A percentile compares a stretch with the other conserved stretches of the same genome.
Evolutionary conservation across 192 early-diverging fungal genomes (phyloP).

Genomic region (Umbelopsis vinacea): DNA sequence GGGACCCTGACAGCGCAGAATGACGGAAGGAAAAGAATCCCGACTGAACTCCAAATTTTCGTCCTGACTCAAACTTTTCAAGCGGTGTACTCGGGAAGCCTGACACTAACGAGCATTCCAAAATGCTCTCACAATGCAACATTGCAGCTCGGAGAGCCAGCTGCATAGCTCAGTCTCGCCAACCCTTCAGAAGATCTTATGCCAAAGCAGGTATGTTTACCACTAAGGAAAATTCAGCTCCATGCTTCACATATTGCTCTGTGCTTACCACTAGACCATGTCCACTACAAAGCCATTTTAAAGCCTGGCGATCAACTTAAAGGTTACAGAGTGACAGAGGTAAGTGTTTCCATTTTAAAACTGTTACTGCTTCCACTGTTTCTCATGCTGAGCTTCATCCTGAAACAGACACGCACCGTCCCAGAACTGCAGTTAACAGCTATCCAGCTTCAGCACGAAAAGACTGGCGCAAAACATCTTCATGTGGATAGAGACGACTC

Average conservation of each 20-base stretch:
- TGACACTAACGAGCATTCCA: neutral
- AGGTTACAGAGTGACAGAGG: conserved; percentile 20
- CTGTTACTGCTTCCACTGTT: neutral
- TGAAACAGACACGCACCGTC: conserved; percentile 57
- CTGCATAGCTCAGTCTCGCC: neutral
- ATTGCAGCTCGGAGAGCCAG: neutral
- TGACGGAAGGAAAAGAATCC: no score
- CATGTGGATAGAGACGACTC: conserved; percentile 85
- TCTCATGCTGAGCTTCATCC: neutral
- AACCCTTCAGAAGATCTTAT: neutral
- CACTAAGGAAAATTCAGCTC: neutral
- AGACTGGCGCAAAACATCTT: conserved; percentile 85
- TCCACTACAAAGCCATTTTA: neutral
- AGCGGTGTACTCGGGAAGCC: no score
- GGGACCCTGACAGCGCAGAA: no score
- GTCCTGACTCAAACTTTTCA: conserved; percentile 5
- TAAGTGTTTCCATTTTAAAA: neutral
- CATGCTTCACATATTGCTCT: neutral
- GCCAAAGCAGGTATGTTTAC: conserved; percentile 12
- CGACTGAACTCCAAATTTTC: no score
- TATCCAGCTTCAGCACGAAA: conserved; percentile 72
- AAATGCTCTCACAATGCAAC: conserved; percentile 24
- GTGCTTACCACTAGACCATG: neutral
- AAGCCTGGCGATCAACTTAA: conserved; percentile 25
- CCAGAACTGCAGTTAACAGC: conserved; percentile 82